Base-by-base conservation (phyloP, 176 grass and related monocot genomes). In the Dactylis glomerata region DNA sequence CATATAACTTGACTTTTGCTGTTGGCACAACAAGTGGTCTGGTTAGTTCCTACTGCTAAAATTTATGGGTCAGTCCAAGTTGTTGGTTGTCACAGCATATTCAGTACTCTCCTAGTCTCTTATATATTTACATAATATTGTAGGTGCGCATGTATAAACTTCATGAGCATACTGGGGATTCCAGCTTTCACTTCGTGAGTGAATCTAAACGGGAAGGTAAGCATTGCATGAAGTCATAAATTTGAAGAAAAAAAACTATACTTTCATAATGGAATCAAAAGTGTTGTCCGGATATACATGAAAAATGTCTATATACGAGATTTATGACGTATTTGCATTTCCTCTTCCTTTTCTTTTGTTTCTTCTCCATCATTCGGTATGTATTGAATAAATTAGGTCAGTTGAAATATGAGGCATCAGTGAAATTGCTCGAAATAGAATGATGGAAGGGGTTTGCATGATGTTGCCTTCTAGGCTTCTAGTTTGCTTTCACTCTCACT, bases 101-200 rank as follows among this genome's bases (percentile, higher is more conserved):
- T 50, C 24, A 23, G 68, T 62, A 74, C 17, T 85, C 26, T 58
- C 22, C 68, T 46, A 52, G 34, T 54, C 15, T 69, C 42, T 59
- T 64, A 50, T 84, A 36, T 55, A 50, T 55, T 79, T 87, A 80
- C 68, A 22, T 78, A 42, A 76, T 36, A 67, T 82, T 79, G 63
- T 89, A 98, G 95, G 89, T 98, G 46, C 73, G 82, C n/a, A 87
- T 98, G 71, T 98, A 98, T 92, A 88, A 84, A 85, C 91, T 95
- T 92, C 80, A 75, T 80, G 91, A 97, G 52, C 86, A 91, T 36
- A 76, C 66, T 47, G 87, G 88, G 47, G 90, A 82, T 71, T 94
- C 92, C 85, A 94, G 73, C 72, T 89, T 94, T 82, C 92, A 94
- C 68, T 92, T 92, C 83, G 92, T 94, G 66, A 83, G 81, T 79